Conservation (phyloP, 2,329 filamentous ascomycete genomes). For the Penicillium sp. region DNA sequence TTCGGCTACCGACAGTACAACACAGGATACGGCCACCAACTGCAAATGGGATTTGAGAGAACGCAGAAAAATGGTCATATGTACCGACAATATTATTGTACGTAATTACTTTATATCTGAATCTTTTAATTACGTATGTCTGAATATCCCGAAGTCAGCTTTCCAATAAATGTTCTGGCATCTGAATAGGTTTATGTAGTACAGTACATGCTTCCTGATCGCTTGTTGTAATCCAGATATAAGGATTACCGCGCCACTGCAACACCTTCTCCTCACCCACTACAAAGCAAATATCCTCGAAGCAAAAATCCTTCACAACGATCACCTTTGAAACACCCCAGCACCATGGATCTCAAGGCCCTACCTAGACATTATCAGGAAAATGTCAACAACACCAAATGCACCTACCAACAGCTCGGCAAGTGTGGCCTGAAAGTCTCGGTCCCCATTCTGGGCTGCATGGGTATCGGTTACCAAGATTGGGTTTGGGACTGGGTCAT, state of each 20-base stretch:
- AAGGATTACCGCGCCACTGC: too few relatives aligned
- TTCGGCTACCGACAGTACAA: not conserved
- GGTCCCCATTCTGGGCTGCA: not conserved
- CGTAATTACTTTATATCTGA: too few relatives aligned
- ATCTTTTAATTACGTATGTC: too few relatives aligned
- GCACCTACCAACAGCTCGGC: not conserved
- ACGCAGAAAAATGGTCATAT: too few relatives aligned
- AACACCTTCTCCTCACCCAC: not conserved
- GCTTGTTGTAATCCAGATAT: too few relatives aligned
- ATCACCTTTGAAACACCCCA: not conserved
- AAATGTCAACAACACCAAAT: not conserved
- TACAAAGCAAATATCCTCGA: not conserved
- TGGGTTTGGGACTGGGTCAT: not conserved
- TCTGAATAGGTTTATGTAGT: too few relatives aligned
- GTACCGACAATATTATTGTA: too few relatives aligned
- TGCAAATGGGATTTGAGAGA: not conserved
- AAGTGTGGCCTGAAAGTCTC: conserved; percentile 1
- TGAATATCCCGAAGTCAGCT: too few relatives aligned
- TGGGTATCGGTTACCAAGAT: not conserved
- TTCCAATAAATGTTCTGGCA: too few relatives aligned
- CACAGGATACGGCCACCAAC: not conserved
- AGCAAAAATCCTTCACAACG: not conserved
- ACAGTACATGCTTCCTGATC: too few relatives aligned
- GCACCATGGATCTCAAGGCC: not conserved
- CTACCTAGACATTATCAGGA: not conserved